phyloP scores from a whole-genome alignment of 345 rosid species.

The Salix koriyanagi region DNA sequence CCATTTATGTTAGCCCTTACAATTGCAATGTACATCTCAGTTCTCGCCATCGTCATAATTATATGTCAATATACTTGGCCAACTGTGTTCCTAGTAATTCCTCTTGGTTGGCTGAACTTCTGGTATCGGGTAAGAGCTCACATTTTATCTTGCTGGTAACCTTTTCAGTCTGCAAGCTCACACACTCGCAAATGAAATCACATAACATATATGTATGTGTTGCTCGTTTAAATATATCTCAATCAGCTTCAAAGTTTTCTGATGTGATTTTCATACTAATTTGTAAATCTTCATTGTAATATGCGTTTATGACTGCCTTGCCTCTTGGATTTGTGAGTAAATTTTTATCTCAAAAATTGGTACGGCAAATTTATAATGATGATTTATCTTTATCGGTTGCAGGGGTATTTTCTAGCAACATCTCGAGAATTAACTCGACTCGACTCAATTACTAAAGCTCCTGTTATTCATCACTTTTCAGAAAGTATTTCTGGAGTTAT shows the following conservation, averaged over 20 bases:
- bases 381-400: conserved; percentile 6
- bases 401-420: conserved; percentile 81
- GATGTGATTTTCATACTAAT: neutral
- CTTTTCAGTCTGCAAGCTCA: neutral
- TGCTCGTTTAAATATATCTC: neutral
- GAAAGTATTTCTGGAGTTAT: conserved; percentile 87
- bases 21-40: conserved; percentile 57
- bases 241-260: neutral
- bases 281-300: neutral
- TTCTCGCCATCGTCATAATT: conserved; percentile 74
- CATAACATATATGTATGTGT: neutral
- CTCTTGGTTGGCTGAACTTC: conserved; percentile 80
- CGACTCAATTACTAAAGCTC: conserved; percentile 94
- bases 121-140: conserved; percentile 79
- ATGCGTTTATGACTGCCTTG: neutral
- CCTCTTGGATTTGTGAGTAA: neutral
- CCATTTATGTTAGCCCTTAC: conserved; percentile 59
- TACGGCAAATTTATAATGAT: neutral
- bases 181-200: neutral
- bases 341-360: neutral
- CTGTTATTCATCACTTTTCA: conserved; percentile 91
- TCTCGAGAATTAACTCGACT: conserved; percentile 87
- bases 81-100: conserved; percentile 66
- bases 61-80: conserved; percentile 98
- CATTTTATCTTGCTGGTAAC: neutral